phyloP scores from a whole-genome alignment of 2,329 filamentous ascomycete species.

The Aspergillus brunneoviolaceus region DNA sequence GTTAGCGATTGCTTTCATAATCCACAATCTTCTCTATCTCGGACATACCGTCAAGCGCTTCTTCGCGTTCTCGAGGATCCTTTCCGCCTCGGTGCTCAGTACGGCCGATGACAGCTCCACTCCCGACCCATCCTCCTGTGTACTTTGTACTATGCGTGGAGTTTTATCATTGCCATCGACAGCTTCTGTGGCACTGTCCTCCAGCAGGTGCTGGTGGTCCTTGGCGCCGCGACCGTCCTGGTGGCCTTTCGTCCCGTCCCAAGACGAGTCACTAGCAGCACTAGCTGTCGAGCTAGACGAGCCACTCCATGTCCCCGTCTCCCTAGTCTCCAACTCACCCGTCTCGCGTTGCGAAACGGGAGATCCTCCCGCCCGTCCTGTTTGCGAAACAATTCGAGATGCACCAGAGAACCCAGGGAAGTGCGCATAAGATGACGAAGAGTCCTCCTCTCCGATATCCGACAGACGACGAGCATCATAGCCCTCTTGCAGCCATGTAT shows the following conservation, averaged over 20 bases:
- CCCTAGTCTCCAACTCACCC: conserved; percentile 54
- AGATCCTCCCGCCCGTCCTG: conserved; percentile 17
- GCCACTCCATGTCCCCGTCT: conserved; percentile 31
- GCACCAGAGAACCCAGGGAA: conserved; percentile 18
- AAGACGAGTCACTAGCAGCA: conserved; percentile 28
- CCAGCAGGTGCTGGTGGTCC: neutral
- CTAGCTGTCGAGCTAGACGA: conserved; percentile 41
- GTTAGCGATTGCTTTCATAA: conserved; percentile 17
- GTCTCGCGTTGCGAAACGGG: conserved; percentile 44
- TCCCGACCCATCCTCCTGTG: conserved; percentile 47
- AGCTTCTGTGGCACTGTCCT: conserved; percentile 1
- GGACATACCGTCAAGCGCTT: conserved; percentile 74
- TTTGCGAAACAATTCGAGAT: conserved; percentile 10
- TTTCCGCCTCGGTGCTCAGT: conserved; percentile 78
- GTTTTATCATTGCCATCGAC: conserved; percentile 24
- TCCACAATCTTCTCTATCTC: neutral
- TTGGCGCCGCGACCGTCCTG: conserved; percentile 7
- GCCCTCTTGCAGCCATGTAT: conserved; percentile 37
- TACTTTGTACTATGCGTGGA: conserved; percentile 39
- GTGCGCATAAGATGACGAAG: conserved; percentile 29
- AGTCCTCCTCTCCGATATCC: conserved; percentile 48
- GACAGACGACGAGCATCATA: conserved; percentile 44
- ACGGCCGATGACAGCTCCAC: conserved; percentile 70
- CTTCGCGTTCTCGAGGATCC: conserved; percentile 92
- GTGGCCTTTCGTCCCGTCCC: conserved; percentile 13